Base-by-base conservation (phyloP, 768 basidiomycete species). In the Podaxis pistillaris region DNA sequence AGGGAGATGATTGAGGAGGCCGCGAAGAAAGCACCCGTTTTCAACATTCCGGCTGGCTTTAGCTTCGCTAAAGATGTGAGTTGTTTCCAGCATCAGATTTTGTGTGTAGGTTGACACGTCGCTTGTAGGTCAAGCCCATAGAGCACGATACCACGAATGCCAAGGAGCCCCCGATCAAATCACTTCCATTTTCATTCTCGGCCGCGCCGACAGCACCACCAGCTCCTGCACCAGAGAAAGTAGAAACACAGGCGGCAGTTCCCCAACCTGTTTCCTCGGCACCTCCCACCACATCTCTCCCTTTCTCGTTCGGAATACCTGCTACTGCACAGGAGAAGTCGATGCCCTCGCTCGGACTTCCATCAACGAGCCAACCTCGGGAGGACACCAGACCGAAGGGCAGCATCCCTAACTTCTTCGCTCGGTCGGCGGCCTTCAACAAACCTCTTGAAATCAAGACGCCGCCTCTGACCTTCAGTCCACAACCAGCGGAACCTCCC, bases 161-260 rank as follows among this genome's bases (percentile, higher is more conserved):
- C 15, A 87, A 86, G 68, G 89, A 90, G 64, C 86, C 86, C n/a
- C 88, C 89, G 0, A 85, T 89, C 58, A 51, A 77, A 33, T 76
- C 82, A 7, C 75, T 90, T 58, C 90, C 88, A 9, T 90, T 89
- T 71, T 89, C 87, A 8, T 76, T 90, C 26, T 67, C 28, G 37
- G 60, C 59, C 41, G 13, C n/a, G 17, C 64, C 38, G 60, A 60
- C 36, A 11, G 47, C 24, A 47, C 15, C 37, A 49, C 57, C 44
- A 26, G 26, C 30, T 62, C 60, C 15, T 37, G 53, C 11, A 63
- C 55, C 59, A 41, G 58, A 63, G 58, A 60, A 64, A 38, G 8
- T 61, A 4, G 62, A 62, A 44, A 28, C 28, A 26, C 36, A 30
- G 26, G 33, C 51, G 11, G 24, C 28, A 46, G 22, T 4, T 44